Percentiles rank a stretch among this genome's conserved stretches.
Conservation (phyloP, 371 early-diverging fungal genomes). For the Syncephalastrum sp. region DNA sequence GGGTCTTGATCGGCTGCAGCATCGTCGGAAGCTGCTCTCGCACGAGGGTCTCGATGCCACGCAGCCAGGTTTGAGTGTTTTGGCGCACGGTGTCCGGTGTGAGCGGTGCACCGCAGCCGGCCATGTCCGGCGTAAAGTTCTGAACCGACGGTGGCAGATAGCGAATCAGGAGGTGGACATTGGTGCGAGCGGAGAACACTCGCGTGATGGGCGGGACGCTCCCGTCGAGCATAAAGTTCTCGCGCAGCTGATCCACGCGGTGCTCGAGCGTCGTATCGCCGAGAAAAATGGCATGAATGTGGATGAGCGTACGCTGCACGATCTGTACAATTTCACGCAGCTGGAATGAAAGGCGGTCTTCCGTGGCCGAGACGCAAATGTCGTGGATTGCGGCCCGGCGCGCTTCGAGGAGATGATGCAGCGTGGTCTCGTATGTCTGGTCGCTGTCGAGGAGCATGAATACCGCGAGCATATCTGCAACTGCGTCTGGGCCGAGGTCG, state of each 20-base stretch:
- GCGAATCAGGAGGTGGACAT: slow-evolving; percentile 56
- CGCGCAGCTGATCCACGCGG: slow-evolving; percentile 23
- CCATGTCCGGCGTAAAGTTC: slow-evolving; percentile 44
- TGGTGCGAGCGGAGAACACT: slow-evolving; percentile 58
- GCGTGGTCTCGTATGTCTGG: slow-evolving; percentile 37
- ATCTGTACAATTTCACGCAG: slow-evolving; percentile 35
- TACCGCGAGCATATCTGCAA: slow-evolving; percentile 59
- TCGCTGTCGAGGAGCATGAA: slow-evolving; percentile 61
- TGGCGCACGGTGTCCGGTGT: slow-evolving; percentile 22
- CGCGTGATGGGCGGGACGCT: slow-evolving; percentile 42
- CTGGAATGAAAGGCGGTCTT: slow-evolving; percentile 28
- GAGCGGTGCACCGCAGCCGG: slow-evolving; percentile 20
- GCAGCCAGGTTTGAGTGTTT: slow-evolving; percentile 35
- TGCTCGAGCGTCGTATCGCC: slow-evolving; percentile 25
- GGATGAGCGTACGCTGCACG: slow-evolving; percentile 43
- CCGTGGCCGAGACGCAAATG: slow-evolving; percentile 18
- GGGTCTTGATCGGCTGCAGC: slow-evolving; percentile 36
- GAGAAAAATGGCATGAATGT: slow-evolving; percentile 36
- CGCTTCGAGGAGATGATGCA: slow-evolving; percentile 40
- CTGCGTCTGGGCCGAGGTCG: slow-evolving; percentile 53
- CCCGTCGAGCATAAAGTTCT: slow-evolving; percentile 27
- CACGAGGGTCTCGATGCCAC: slow-evolving; percentile 21
- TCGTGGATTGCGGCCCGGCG: slow-evolving; percentile 41
- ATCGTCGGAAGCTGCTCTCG: slow-evolving; percentile 22
- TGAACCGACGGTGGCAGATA: slow-evolving; percentile 56